Evolutionary conservation across 1,139 yeast species (phyloP).

Genomic region (Pichiaceae sp.): DNA sequence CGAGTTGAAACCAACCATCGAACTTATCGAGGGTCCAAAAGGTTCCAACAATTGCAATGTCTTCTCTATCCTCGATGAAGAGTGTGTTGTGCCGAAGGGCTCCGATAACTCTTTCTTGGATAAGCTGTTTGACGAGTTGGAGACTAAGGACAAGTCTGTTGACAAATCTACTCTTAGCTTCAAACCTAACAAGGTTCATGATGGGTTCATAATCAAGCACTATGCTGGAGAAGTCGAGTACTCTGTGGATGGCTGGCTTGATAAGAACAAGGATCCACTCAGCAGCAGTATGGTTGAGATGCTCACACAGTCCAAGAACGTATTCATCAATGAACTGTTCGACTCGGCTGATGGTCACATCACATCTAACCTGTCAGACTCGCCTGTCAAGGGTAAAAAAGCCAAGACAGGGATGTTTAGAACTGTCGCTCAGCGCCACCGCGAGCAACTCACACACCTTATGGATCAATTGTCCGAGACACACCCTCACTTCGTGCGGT

Average conservation of each 20-base stretch:
- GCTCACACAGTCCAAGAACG: conserved; percentile 48
- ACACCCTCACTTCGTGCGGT: conserved; percentile 94
- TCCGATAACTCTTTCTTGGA: conserved; percentile 78
- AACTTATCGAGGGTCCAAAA: conserved; percentile 63
- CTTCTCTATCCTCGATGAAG: conserved; percentile 87
- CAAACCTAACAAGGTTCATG: conserved; percentile 54
- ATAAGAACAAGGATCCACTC: conserved; percentile 90
- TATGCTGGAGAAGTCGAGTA: conserved; percentile 96
- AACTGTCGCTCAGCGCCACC: conserved; percentile 81
- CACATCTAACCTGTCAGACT: conserved; percentile 17
- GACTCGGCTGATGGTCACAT: conserved; percentile 20
- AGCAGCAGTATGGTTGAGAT: conserved; percentile 62
- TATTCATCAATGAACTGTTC: conserved; percentile 42
- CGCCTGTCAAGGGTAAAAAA: conserved; percentile 20
- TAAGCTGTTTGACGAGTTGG: conserved; percentile 62
- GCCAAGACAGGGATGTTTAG: conserved; percentile 40
- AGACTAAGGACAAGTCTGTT: conserved; percentile 34
- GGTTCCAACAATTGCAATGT: conserved; percentile 65
- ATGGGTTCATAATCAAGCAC: conserved; percentile 76
- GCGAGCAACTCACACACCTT: conserved; percentile 68
- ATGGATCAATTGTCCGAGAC: conserved; percentile 72
- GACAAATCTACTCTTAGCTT: conserved; percentile 29
- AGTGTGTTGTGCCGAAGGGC: conserved; percentile 89
- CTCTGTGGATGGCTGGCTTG: conserved; percentile 86
- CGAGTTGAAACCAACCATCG: conserved; percentile 91